Percentiles rank a stretch among this genome's conserved stretches.
These are phyloP conservation scores for Botrytis fragariae DNA, from an alignment of 2,329 filamentous ascomycete species.

Conservation along the genomic window DNA sequence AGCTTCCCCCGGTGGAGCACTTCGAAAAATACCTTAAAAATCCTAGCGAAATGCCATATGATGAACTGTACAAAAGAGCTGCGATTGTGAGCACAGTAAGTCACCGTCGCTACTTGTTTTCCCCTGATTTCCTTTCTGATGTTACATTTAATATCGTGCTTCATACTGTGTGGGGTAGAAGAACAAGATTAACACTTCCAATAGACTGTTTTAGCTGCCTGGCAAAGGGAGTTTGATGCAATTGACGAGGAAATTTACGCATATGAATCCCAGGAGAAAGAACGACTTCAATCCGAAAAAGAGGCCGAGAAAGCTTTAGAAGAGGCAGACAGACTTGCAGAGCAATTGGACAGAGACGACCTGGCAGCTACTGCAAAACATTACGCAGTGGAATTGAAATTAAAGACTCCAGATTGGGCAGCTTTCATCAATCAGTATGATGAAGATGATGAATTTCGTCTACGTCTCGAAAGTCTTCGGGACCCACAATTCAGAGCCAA, in stretches of 20 bases:
- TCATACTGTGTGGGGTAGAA: not conserved
- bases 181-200: not conserved
- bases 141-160: not conserved
- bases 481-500: slow-evolving; percentile 23
- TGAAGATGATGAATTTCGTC: slow-evolving; percentile 10
- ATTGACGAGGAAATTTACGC: slow-evolving; percentile 32
- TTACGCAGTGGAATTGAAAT: slow-evolving; percentile 15
- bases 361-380: slow-evolving; percentile 4
- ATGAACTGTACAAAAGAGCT: slow-evolving; percentile 32
- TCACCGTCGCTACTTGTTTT: not conserved
- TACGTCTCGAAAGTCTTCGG: slow-evolving; percentile 19
- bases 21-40: slow-evolving; percentile 34
- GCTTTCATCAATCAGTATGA: slow-evolving; percentile 14
- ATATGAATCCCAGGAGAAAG: slow-evolving; percentile 29
- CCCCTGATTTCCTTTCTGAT: not conserved
- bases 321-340: slow-evolving; percentile 24
- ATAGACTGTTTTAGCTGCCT: slow-evolving; percentile 25
- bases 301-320: slow-evolving; percentile 26
- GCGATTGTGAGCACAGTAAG: slow-evolving; percentile 21
- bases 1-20: slow-evolving; percentile 27
- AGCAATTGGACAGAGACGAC: slow-evolving; percentile 23
- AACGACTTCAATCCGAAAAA: slow-evolving; percentile 22
- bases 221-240: slow-evolving; percentile 34
- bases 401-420: slow-evolving; percentile 12
- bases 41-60: slow-evolving; percentile 30